Base-by-base conservation (phyloP, 2,329 filamentous ascomycete genomes). In the Scleromitrula shiraiana region DNA sequence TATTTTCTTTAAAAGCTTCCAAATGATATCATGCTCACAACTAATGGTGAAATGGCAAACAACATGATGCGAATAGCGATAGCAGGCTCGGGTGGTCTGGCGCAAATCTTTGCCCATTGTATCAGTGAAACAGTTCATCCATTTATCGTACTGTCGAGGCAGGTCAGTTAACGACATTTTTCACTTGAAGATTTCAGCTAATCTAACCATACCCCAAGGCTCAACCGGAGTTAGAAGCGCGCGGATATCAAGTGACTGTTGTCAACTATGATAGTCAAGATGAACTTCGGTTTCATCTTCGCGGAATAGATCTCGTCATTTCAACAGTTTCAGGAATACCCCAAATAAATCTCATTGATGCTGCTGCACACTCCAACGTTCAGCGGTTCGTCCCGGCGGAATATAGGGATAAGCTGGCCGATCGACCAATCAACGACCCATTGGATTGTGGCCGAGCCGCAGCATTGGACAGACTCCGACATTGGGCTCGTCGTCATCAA, bases 381-480 rank as follows among this genome's bases (percentile, higher is more conserved):
- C 74, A 76, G 14, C 74, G 78, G 29, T 89, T 89, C 59, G 80
- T 86, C 3, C 84, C 85, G 1, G 83, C 84, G 6, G 85, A 88
- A 57, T 89, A 88, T 56, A 83, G 88, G 66, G 85, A 85, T 1
- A 70, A 70, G 26, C 70, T 84, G 14, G 65, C 66, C 15, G 70
- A 75, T 37, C 72, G 83, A 41, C 72, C 75, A 1, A 53, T 35
- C 46, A 67, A 71, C 47, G 80, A 84, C 49, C 73, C 78, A 2
- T 67, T 86, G 20, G 80, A 87, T 61, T 76, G 77, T 38, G 76
- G 74, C 17, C 77, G 76, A 19, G 68, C 69, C 9, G 69, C 71
- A n/a, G 80, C 81, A 2, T 67, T 82, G 5, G 68, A 70, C 2
- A 69, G 76, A 14, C 66, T 87, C 4, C 70, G 73, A 40, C 70